A percentile compares a stretch with the other conserved stretches of the same genome.
These are phyloP conservation scores for Penicillium cinerascens DNA, from an alignment of 495 filamentous ascomycete species.

Conservation along the genomic window DNA sequence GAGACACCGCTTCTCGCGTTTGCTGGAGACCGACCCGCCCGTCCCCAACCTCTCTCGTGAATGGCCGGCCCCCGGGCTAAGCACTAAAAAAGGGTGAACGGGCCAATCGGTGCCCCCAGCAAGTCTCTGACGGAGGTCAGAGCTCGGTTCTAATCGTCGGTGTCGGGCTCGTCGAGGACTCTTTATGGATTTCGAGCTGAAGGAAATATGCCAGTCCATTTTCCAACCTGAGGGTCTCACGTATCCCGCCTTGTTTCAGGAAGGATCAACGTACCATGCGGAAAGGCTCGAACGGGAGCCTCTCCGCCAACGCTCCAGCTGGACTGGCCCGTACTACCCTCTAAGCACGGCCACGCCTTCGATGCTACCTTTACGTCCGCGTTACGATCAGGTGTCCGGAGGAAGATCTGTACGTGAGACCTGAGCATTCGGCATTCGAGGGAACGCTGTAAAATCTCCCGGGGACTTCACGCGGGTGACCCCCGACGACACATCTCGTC, in stretches of 20 bases:
- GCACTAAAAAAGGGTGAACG: constrained; percentile 4
- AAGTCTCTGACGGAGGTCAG: constrained; percentile 5
- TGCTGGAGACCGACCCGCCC: constrained; percentile 4
- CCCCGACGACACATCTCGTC: background rate
- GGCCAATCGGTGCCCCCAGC: constrained; percentile 8
- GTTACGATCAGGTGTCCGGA: constrained; percentile 10
- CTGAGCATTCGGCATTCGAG: background rate
- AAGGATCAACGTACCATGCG: constrained; percentile 13
- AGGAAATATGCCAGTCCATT: background rate
- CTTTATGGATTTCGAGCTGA: constrained; percentile 7
- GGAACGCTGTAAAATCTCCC: too few species aligned
- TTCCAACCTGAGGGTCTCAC: background rate
- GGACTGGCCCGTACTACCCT: constrained; percentile 10
- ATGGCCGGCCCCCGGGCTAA: constrained; percentile 14
- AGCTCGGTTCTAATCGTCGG: constrained; percentile 24
- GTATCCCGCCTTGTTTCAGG: constrained; percentile 14
- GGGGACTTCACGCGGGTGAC: background rate
- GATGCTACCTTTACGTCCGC: constrained; percentile 21
- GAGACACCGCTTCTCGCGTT: constrained; percentile 25
- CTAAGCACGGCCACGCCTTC: background rate
- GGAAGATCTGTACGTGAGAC: background rate
- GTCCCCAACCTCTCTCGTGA: background rate
- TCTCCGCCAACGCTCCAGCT: background rate
- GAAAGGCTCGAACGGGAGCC: background rate
- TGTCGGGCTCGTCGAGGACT: constrained; percentile 14